These are phyloP conservation scores for Aspergillus niger DNA, from an alignment of 2,329 filamentous ascomycete species.

Conservation along the genomic window DNA sequence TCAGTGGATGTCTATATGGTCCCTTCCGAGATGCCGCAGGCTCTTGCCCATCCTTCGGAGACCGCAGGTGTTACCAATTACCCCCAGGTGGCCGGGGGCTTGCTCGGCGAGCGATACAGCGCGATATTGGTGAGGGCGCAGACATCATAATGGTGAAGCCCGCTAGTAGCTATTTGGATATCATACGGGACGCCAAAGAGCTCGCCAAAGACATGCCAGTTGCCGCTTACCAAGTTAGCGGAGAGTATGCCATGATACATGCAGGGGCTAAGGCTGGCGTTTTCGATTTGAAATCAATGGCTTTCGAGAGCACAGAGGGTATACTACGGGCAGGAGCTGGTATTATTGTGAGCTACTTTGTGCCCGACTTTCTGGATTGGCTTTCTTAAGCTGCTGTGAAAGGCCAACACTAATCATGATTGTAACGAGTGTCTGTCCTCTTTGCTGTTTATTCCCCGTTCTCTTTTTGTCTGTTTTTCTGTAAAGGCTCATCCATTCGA, in stretches of 20 bases:
- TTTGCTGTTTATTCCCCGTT: background rate
- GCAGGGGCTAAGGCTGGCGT: conserved; percentile 94
- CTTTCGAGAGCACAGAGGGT: conserved; percentile 89
- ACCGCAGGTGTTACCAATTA: conserved; percentile 95
- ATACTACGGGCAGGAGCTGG: conserved; percentile 90
- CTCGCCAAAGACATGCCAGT: conserved; percentile 88
- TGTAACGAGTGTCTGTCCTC: background rate
- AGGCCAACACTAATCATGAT: conserved; percentile 1
- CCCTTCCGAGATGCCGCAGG: conserved; percentile 97
- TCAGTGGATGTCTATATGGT: conserved; percentile 93
- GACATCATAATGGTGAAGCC: conserved; percentile 99
- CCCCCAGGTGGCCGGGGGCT: conserved; percentile 89
- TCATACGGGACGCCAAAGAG: conserved; percentile 96
- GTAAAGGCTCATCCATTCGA: too few species aligned
- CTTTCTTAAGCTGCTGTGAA: conserved; percentile 34
- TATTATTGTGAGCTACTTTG: conserved; percentile 93
- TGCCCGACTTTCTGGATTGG: conserved; percentile 73
- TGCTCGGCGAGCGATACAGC: conserved; percentile 82
- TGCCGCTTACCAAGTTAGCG: conserved; percentile 94
- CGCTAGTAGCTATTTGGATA: conserved; percentile 91
- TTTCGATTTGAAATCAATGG: conserved; percentile 92
- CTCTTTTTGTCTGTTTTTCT: too few species aligned
- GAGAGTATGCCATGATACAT: conserved; percentile 97
- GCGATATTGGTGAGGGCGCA: conserved; percentile 90
- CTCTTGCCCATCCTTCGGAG: conserved; percentile 86